Conservation (phyloP, 441 rosid species). For the Corymbia citriodora region DNA sequence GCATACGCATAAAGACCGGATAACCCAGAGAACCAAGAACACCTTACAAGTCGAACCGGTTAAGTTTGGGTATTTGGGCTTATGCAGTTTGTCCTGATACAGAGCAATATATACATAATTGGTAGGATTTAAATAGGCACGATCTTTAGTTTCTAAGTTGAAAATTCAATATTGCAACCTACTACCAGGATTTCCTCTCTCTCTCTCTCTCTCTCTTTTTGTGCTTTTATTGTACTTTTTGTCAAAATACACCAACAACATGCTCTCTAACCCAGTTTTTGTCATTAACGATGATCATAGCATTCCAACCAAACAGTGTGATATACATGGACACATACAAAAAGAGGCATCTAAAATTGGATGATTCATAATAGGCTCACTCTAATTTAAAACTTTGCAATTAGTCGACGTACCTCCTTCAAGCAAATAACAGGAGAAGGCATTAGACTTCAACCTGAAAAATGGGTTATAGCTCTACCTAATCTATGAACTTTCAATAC, state of each 20-base stretch:
- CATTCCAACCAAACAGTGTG: not conserved
- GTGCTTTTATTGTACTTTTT: too few species aligned
- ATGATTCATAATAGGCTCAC: not conserved
- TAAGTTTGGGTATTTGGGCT: not conserved
- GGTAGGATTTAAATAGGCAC: not conserved
- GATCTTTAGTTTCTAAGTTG: too few species aligned
- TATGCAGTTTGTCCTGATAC: too few species aligned
- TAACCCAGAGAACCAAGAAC: not conserved
- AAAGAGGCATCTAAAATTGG: not conserved
- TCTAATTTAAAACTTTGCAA: not conserved
- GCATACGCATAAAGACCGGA: not conserved
- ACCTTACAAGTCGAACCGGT: not conserved
- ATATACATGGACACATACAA: not conserved
- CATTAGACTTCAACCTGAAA: not conserved
- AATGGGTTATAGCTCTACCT: not conserved
- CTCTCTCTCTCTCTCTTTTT: too few species aligned
- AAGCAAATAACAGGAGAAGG: not conserved
- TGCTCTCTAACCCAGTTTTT: not conserved
- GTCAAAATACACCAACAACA: too few species aligned
- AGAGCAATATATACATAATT: not conserved
- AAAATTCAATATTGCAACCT: too few species aligned
- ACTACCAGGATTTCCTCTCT: too few species aligned
- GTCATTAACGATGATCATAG: not conserved
- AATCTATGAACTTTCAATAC: not conserved
- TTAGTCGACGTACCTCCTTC: not conserved